These are phyloP conservation scores for Epichloe coenophiala DNA, from an alignment of 2,329 filamentous ascomycete species.

Conservation along the genomic window DNA sequence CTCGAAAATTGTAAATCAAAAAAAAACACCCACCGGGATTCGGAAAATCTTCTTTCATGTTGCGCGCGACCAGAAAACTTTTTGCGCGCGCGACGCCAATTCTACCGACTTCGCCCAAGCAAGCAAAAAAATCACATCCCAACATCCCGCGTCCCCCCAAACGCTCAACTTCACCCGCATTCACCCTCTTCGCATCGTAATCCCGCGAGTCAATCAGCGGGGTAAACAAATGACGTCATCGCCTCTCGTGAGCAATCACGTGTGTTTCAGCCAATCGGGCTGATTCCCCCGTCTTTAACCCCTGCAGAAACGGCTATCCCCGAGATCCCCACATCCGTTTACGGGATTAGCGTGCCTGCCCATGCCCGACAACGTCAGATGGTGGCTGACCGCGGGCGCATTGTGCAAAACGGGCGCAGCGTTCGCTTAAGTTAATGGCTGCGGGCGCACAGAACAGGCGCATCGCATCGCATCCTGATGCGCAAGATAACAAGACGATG, in stretches of 20 bases:
- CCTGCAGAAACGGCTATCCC: conserved; percentile 6
- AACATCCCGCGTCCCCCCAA: conserved; percentile 9
- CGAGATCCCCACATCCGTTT: not conserved
- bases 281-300: not conserved
- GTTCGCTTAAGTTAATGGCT: no score
- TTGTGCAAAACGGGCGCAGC: no score
- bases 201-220: not conserved
- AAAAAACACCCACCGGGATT: no score
- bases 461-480: not conserved
- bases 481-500: not conserved
- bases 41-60: no score
- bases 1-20: no score
- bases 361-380: no score
- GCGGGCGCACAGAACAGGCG: not conserved
- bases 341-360: no score
- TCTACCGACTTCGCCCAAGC: no score
- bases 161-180: no score
- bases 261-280: conserved; percentile 6
- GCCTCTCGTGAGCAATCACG: conserved; percentile 1
- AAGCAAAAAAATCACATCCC: conserved; percentile 18
- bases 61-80: no score
- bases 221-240: not conserved
- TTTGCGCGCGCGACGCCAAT: no score
- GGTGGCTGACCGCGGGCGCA: no score
- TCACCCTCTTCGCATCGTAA: not conserved